A percentile compares a stretch with the other conserved stretches of the same genome.
Evolutionary conservation across 1,284 basidiomycete species (phyloP).

Genomic region (Mycosarcoma maydis): DNA sequence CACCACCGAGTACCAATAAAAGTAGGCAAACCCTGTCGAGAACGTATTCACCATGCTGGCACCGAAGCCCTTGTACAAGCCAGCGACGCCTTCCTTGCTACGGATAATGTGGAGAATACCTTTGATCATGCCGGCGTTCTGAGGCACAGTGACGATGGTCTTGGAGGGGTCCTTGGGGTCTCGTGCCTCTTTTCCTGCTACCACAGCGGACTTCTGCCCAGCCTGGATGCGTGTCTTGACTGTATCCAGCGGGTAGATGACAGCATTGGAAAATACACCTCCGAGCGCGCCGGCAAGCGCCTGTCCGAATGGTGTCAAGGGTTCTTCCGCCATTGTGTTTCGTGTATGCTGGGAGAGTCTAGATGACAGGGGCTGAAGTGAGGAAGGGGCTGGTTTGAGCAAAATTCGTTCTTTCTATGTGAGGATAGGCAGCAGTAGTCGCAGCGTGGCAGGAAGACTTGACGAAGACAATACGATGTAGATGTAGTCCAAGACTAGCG

Average conservation of each 20-base stretch:
- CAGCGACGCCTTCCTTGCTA: constrained; percentile 68
- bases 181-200: constrained; percentile 68
- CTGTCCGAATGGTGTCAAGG: constrained; percentile 88
- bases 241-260: constrained; percentile 94
- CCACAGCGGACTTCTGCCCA: constrained; percentile 68
- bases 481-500: too few relatives aligned
- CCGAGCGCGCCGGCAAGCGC: constrained; percentile 94
- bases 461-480: too few relatives aligned
- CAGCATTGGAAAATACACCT: constrained; percentile 67
- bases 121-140: constrained; percentile 58
- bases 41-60: constrained; percentile 99
- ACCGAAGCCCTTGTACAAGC: constrained; percentile 89
- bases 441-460: too few relatives aligned
- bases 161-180: constrained; percentile 73
- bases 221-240: constrained; percentile 93
- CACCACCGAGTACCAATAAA: constrained; percentile 97
- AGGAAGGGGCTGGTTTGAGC: background rate
- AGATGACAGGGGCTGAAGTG: background rate
- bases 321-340: constrained; percentile 58
- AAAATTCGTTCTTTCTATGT: too few relatives aligned
- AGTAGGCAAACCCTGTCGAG: constrained; percentile 95
- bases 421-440: too few relatives aligned
- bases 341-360: constrained; percentile 1
- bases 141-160: constrained; percentile 63
- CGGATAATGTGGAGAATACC: constrained; percentile 59